Conservation (phyloP, 2,329 filamentous ascomycete species). For the Xenoacremonium recifei region DNA sequence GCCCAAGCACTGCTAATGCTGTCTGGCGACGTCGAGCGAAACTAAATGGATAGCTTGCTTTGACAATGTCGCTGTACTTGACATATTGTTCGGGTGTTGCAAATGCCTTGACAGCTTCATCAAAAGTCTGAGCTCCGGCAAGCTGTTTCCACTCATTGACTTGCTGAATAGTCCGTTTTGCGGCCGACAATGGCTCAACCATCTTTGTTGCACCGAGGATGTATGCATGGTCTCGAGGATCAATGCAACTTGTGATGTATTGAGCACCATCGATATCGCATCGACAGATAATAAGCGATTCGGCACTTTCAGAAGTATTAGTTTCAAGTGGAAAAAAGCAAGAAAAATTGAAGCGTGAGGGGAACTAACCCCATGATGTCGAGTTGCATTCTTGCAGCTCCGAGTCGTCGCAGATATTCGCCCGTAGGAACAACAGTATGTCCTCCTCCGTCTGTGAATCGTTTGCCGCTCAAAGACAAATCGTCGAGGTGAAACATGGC, state of each 20-base stretch:
- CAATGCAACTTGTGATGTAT: constrained; percentile 36
- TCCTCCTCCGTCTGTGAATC: constrained; percentile 40
- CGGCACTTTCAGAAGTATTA: constrained; percentile 19
- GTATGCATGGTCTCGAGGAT: constrained; percentile 37
- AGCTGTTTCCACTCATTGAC: constrained; percentile 25
- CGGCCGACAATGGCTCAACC: constrained; percentile 9
- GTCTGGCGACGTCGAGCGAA: constrained; percentile 9
- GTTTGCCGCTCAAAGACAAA: constrained; percentile 28
- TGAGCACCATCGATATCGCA: constrained; percentile 37
- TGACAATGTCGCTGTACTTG: constrained; percentile 17
- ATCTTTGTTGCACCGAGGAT: constrained; percentile 35
- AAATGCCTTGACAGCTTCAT: constrained; percentile 30
- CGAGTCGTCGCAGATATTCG: constrained; percentile 36
- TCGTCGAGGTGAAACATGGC: constrained; percentile 44
- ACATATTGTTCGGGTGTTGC: constrained; percentile 24
- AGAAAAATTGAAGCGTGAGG: too few relatives aligned
- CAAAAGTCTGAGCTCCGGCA: constrained; percentile 31
- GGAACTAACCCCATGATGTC: constrained; percentile 37
- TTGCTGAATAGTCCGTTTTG: constrained; percentile 20
- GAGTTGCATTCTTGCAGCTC: constrained; percentile 35
- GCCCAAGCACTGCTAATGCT: constrained; percentile 19
- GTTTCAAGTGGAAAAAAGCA: neutral
- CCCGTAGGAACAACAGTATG: constrained; percentile 38
- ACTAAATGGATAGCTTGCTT: constrained; percentile 4
- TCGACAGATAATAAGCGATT: constrained; percentile 36